Evolutionary conservation across 2,329 filamentous ascomycete species (phyloP).

Genomic region (Pseudodiploospora longispora): DNA sequence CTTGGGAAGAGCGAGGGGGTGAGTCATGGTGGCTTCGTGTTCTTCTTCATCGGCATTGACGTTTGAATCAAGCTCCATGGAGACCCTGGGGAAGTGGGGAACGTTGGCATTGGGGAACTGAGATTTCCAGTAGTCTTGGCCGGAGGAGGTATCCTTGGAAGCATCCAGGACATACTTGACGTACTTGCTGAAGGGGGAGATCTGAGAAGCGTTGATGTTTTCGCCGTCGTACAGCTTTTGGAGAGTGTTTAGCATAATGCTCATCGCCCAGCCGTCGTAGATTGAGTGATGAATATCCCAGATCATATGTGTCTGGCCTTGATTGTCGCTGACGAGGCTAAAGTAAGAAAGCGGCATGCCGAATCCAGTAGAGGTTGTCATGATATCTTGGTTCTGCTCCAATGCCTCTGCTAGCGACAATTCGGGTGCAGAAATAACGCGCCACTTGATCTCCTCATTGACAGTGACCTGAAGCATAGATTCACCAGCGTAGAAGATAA

Average conservation of each 20-base stretch:
- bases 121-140: background rate
- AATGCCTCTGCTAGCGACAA: background rate
- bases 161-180: background rate
- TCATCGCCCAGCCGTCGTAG: constrained; percentile 4
- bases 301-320: background rate
- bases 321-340: background rate
- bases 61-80: no score
- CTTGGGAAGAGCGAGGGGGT: no score
- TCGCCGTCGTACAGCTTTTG: background rate
- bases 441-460: background rate
- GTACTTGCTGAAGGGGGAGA: no score
- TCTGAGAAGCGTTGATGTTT: no score
- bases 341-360: background rate
- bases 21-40: no score
- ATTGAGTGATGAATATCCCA: constrained; percentile 3
- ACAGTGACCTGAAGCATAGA: background rate
- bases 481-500: background rate
- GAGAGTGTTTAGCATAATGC: background rate
- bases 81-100: background rate
- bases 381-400: background rate
- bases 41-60: background rate
- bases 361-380: background rate
- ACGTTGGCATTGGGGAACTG: background rate
- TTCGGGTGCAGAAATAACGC: background rate
- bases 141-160: background rate